These are phyloP conservation scores for Cladophialophora immunda DNA, from an alignment of 2,329 filamentous ascomycete genomes.

Conservation along the genomic window DNA sequence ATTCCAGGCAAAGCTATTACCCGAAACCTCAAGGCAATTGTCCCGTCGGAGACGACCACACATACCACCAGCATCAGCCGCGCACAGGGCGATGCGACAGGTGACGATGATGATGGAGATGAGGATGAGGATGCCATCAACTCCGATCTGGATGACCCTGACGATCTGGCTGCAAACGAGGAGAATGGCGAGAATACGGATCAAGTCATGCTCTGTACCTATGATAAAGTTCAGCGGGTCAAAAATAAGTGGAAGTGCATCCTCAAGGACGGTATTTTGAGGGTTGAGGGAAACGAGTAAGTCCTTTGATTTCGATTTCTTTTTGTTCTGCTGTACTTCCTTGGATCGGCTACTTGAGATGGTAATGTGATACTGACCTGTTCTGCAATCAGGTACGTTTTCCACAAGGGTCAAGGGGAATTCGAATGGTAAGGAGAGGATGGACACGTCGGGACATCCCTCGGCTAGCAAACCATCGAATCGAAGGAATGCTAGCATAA, in stretches of 20 bases:
- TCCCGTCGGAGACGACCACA: slow-evolving; percentile 27
- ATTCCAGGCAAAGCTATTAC: slow-evolving; percentile 49
- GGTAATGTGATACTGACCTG: slow-evolving; percentile 39
- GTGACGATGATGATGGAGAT: slow-evolving; percentile 63
- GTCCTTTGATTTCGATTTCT: slow-evolving; percentile 48
- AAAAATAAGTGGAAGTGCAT: slow-evolving; percentile 99
- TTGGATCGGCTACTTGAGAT: neutral
- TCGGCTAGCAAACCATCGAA: neutral
- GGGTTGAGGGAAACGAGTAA: slow-evolving; percentile 88
- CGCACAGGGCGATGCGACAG: slow-evolving; percentile 65
- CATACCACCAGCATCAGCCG: slow-evolving; percentile 33
- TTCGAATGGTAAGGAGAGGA: slow-evolving; percentile 82
- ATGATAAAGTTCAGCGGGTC: slow-evolving; percentile 97
- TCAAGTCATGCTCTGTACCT: slow-evolving; percentile 98
- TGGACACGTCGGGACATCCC: neutral
- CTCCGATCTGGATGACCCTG: slow-evolving; percentile 93
- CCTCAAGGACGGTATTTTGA: slow-evolving; percentile 94
- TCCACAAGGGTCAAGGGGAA: slow-evolving; percentile 96
- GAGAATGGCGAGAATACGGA: slow-evolving; percentile 84
- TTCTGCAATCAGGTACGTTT: slow-evolving; percentile 76
- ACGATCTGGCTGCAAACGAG: slow-evolving; percentile 87
- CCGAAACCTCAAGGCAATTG: slow-evolving; percentile 43
- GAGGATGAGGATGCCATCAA: slow-evolving; percentile 96
- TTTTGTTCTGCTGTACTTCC: neutral
- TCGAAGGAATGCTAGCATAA: neutral